Conservation (phyloP, 495 filamentous ascomycete species). For the Filosporella fistucella region DNA sequence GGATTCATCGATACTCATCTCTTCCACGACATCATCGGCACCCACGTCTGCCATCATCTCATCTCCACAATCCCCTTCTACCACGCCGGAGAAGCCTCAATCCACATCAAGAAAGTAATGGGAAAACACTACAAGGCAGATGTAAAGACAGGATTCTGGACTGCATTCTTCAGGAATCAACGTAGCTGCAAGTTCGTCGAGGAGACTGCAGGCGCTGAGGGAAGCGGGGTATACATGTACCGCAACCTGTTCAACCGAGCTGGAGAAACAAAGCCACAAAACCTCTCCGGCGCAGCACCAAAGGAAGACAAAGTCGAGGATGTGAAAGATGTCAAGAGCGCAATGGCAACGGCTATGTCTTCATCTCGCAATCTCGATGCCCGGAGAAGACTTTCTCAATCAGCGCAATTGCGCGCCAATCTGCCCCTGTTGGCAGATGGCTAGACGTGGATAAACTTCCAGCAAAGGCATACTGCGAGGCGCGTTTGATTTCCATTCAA, state of each 20-base stretch:
- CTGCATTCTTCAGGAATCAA: constrained; percentile 40
- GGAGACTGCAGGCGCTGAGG: constrained; percentile 36
- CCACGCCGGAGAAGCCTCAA: constrained; percentile 65
- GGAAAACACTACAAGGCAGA: constrained; percentile 58
- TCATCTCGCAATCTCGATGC: constrained; percentile 20
- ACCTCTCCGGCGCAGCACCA: constrained; percentile 5
- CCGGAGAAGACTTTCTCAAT: constrained; percentile 19
- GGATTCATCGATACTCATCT: constrained; percentile 67
- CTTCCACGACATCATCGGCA: constrained; percentile 70
- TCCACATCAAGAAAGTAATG: constrained; percentile 60
- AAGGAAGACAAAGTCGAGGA: constrained; percentile 11
- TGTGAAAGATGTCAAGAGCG: constrained; percentile 4
- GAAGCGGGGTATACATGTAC: constrained; percentile 47
- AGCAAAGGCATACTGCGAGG: too few relatives aligned
- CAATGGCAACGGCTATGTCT: constrained; percentile 21
- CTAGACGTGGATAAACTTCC: too few relatives aligned
- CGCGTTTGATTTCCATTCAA: too few relatives aligned
- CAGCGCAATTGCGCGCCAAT: constrained; percentile 19
- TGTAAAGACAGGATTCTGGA: constrained; percentile 39
- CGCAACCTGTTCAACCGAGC: constrained; percentile 32
- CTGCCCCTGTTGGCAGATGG: constrained; percentile 21
- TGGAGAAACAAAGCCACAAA: constrained; percentile 14
- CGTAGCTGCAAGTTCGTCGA: constrained; percentile 51
- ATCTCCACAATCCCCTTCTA: constrained; percentile 67
- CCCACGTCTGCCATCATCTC: constrained; percentile 67